phyloP scores from a whole-genome alignment of 768 basidiomycete genomes.

The Amanita polypyramis region DNA sequence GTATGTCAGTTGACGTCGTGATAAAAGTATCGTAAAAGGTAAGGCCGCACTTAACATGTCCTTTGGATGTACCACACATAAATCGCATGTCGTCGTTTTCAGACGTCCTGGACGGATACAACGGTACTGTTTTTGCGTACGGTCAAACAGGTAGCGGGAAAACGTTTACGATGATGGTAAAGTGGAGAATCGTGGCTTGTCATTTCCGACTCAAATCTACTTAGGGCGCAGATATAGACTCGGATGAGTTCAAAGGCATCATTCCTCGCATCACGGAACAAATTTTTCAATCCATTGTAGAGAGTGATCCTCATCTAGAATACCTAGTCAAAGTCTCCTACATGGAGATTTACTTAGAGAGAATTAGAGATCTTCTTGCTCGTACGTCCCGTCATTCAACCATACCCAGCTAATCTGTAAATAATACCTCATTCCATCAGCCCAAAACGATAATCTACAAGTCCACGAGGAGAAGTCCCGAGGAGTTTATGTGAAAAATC shows the following conservation, averaged over 20 bases:
- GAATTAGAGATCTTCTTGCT: conserved; percentile 87
- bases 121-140: conserved; percentile 89
- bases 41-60: background rate
- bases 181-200: conserved; percentile 8
- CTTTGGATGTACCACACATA: background rate
- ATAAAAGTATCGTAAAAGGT: conserved; percentile 82
- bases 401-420: background rate
- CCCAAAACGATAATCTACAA: conserved; percentile 96
- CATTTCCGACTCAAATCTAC: conserved; percentile 10
- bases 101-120: conserved; percentile 99
- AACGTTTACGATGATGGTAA: conserved; percentile 97
- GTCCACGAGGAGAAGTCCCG: conserved; percentile 97
- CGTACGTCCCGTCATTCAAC: conserved; percentile 47
- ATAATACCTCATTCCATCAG: conserved; percentile 22
- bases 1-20: conserved; percentile 12
- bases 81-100: background rate
- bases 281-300: conserved; percentile 95
- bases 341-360: conserved; percentile 99
- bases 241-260: conserved; percentile 86
- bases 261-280: conserved; percentile 98
- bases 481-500: conserved; percentile 95
- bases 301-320: conserved; percentile 90
- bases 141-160: conserved; percentile 86
- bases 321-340: conserved; percentile 99
- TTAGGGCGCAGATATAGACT: conserved; percentile 96